These are phyloP conservation scores for Magnolia kwangsiensis DNA, from an alignment of 164 flowering plant genomes.

Conservation along the genomic window DNA sequence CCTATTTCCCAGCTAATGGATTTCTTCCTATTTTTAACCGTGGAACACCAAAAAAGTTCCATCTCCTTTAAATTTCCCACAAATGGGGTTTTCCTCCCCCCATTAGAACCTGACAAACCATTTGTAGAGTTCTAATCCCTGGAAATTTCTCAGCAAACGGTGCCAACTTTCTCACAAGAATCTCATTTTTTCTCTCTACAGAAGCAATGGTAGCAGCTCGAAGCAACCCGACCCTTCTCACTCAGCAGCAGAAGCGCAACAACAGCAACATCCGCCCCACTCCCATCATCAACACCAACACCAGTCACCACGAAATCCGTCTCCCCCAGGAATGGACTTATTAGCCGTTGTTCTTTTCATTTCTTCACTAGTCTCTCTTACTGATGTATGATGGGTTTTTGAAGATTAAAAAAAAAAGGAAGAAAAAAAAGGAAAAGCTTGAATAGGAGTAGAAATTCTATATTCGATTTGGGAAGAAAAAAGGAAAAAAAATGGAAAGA, in stretches of 20 bases:
- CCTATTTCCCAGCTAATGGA: background rate
- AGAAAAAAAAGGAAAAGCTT: background rate
- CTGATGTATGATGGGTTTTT: background rate
- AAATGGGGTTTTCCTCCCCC: too few relatives aligned
- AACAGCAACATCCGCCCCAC: slow-evolving; percentile 12
- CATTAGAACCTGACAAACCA: too few relatives aligned
- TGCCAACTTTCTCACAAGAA: background rate
- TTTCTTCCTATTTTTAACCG: background rate
- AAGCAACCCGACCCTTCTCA: slow-evolving; percentile 6
- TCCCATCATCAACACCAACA: slow-evolving; percentile 4
- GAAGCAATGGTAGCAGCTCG: slow-evolving; percentile 20
- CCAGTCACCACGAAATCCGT: slow-evolving; percentile 39
- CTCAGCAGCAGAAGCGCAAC: slow-evolving; percentile 16
- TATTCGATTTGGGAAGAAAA: background rate
- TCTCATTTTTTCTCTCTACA: background rate
- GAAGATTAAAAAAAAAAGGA: background rate
- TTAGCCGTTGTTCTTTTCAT: slow-evolving; percentile 19
- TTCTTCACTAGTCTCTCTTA: slow-evolving; percentile 1
- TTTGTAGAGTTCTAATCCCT: too few relatives aligned
- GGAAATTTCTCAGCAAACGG: background rate
- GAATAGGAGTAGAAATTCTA: background rate
- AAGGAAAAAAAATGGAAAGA: background rate
- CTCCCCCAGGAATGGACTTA: slow-evolving; percentile 88
- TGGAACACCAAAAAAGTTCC: background rate
- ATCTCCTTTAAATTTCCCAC: too few relatives aligned